These are phyloP conservation scores for Blastocystis sp. DNA, from an alignment of 352 stramenopile species.

Conservation along the genomic window DNA sequence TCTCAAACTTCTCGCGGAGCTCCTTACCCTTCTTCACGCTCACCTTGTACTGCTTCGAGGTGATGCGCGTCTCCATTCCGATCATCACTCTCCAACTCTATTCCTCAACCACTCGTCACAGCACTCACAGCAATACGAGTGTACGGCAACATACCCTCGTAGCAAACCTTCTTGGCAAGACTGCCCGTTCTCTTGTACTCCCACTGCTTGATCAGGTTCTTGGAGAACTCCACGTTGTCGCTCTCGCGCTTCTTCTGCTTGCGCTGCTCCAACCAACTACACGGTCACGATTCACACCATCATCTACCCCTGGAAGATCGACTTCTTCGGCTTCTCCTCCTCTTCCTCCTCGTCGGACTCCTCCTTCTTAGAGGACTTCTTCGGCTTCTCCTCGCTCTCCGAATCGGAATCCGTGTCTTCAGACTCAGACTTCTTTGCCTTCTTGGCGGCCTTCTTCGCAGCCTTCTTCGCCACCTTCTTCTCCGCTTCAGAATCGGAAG, in stretches of 20 bases:
- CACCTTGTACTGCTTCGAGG: conserved; percentile 36
- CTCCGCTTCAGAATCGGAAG: not conserved
- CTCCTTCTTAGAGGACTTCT: conserved; percentile 53
- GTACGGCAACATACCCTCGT: conserved; percentile 71
- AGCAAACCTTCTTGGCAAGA: conserved; percentile 73
- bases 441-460: not conserved
- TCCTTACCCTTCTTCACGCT: conserved; percentile 57
- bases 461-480: not conserved
- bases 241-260: conserved; percentile 64
- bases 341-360: conserved; percentile 40
- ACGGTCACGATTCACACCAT: not conserved
- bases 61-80: conserved; percentile 41
- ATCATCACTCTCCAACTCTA: conserved; percentile 71
- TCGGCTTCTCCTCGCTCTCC: conserved; percentile 16
- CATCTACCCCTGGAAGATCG: conserved; percentile 40
- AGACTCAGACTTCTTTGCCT: not conserved
- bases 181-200: conserved; percentile 51
- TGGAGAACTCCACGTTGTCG: conserved; percentile 68
- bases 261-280: conserved; percentile 68
- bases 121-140: conserved; percentile 50
- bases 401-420: conserved; percentile 5
- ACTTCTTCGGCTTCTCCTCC: conserved; percentile 73
- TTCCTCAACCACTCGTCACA: not conserved
- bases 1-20: conserved; percentile 53
- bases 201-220: conserved; percentile 56